Base-by-base conservation (phyloP, 2,329 filamentous ascomycete species). In the Talaromyces sp. region DNA sequence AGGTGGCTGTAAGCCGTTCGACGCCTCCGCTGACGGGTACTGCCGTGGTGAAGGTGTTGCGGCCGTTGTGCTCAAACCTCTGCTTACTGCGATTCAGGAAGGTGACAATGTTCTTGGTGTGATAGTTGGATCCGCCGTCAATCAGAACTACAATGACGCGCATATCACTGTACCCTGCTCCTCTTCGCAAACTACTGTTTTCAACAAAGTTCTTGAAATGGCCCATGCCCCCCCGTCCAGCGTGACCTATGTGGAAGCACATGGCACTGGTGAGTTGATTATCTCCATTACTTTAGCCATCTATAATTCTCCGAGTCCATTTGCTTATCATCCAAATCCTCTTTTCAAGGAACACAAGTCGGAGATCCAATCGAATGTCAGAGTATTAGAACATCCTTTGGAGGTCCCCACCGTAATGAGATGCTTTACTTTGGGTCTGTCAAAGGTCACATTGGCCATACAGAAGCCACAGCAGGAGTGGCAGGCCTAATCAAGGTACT, bases 31-130 rank as follows among this genome's bases (percentile, higher is more conserved):
- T 0, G 72, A 83, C 67, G 84, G 83, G 9, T 84, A 79, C 71
- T 82, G 77, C 27, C 77, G 83, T 1, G 83, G 81, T 8, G 85
- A 87, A 60, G 84, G 83, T 2, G 72, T 84, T 22, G 78, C 78
- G 0, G 72, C 76, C 0, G 66, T 87, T 0, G 72, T 87, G 0
- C 66, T 88, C 0, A 87, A 87, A 70, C 74, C 72, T 1, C 70
- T 87, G 0, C 72, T 69, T 3, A 70, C 77, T 1, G 86, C 85
- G 0, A 61, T 86, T 2, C 69, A 59, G 0, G 79, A 82, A 66
- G 76, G 75, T 2, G 80, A 83, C 61, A 67, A 73, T 4, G 77
- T 83, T 57, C 71, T 79, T 35, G 74, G 73, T 39, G 68, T 76
- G 8, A 74, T 77, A 41, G 70, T 74, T 11, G 72, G 68, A 33